Evolutionary conservation across 805 yeast species (phyloP).

Genomic region (Yamadazyma laniorum): DNA sequence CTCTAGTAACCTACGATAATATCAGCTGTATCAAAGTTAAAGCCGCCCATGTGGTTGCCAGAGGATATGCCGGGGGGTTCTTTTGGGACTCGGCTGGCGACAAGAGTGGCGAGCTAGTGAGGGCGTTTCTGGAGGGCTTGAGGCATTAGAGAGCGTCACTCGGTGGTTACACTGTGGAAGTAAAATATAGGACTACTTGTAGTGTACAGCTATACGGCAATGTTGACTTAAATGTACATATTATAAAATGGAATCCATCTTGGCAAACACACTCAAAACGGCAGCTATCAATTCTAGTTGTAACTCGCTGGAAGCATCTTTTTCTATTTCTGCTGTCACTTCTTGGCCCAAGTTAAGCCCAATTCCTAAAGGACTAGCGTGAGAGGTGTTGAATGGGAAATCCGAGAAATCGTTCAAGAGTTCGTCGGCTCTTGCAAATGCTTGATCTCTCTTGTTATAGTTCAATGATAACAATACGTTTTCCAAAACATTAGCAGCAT

Average conservation of each 20-base stretch:
- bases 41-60: conserved; percentile 52
- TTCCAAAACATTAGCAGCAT: conserved; percentile 95
- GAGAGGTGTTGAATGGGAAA: conserved; percentile 66
- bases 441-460: conserved; percentile 88
- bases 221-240: conserved; percentile 7
- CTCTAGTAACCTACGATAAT: conserved; percentile 67
- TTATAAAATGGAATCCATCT: conserved; percentile 84
- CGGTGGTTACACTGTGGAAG: no score
- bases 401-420: conserved; percentile 77
- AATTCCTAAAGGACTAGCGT: conserved; percentile 62
- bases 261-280: conserved; percentile 82
- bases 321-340: conserved; percentile 51
- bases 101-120: conserved; percentile 7
- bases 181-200: no score
- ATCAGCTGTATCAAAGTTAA: conserved; percentile 51
- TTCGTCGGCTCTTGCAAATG: conserved; percentile 93
- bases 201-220: neutral
- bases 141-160: conserved; percentile 1
- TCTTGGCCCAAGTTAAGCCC: conserved; percentile 69
- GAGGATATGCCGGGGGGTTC: conserved; percentile 76
- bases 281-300: conserved; percentile 90
- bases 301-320: conserved; percentile 51
- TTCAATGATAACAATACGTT: conserved; percentile 74
- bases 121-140: neutral
- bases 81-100: conserved; percentile 96